Evolutionary conservation across 1,139 yeast genomes (phyloP), one percentile per base, ranked within the genome.

Genomic region (Candida neerlandica): DNA sequence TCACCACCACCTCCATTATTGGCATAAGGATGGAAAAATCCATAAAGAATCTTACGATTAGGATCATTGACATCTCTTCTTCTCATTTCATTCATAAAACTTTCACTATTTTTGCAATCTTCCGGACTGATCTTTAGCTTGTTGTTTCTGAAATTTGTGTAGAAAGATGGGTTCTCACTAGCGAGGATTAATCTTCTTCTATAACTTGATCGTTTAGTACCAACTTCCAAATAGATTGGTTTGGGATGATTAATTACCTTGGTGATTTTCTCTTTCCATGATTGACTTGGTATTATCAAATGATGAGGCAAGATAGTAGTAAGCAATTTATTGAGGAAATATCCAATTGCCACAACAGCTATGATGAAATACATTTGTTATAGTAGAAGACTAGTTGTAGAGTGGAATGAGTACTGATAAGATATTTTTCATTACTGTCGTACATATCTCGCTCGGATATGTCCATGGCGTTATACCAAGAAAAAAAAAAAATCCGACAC

Each of bases 1-100:
- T 95, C 99, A 21, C 99, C 99, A 37, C 99, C 99, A 16, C 99
- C 99, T 37, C 96, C 97, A 43, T 96, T 95, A 64, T 89, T 89
- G 55, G 97, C 92, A 59, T 86, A 89, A 0, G 99, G 99, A 67
- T 95, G 99, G 73, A 94, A 91, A 63, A 89, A 92, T 5, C 98
- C 99, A 60, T 74, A 86, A 16, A 89, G 64, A 16, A 73, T 55
- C 45, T 64, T 71, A 41, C 86, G 67, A 38, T 58, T 63, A 5
- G 70, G 68, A 56, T 75, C 82, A 15, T 64, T 61, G 5, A 68
- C 65, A 32, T 61, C 70, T 44, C 80, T 62, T 18, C 74, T 73
- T 38, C 59, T 63, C 71, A 73, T 67, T 32, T 58, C 60, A 10
- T 58, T 56, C 40, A 64, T 46, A 54, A 75, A 76, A 38, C 41